A percentile compares a stretch with the other conserved stretches of the same genome.
Evolutionary conservation across 495 filamentous ascomycete genomes (phyloP).

Genomic region (Pseudevernia furfuracea): DNA sequence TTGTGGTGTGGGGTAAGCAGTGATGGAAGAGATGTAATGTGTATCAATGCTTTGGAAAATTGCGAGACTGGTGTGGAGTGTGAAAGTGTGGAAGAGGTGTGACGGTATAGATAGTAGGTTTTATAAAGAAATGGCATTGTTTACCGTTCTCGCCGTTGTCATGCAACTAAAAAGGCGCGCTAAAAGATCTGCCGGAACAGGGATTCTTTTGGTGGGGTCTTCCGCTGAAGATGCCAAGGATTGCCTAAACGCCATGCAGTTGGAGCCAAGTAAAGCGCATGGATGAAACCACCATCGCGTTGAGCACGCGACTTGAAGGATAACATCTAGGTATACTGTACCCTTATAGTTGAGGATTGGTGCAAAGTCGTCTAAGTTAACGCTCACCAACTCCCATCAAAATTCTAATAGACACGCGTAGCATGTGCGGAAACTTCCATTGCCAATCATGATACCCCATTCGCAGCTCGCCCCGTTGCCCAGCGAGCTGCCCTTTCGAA

Average conservation of each 20-base stretch:
- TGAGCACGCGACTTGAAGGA: constrained; percentile 4
- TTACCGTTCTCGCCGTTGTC: constrained; percentile 16
- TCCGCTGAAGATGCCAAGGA: constrained; percentile 2
- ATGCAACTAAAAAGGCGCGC: constrained; percentile 6
- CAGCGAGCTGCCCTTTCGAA: constrained; percentile 70
- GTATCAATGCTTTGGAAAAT: constrained; percentile 1
- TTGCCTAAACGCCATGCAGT: too few relatives aligned
- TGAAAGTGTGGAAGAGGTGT: background rate
- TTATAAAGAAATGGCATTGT: constrained; percentile 15
- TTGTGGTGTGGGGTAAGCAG: background rate
- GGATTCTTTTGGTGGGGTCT: constrained; percentile 3
- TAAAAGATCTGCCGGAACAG: constrained; percentile 2
- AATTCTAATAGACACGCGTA: background rate
- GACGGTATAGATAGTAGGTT: background rate
- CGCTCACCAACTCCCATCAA: background rate
- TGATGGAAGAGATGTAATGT: background rate
- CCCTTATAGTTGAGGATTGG: background rate
- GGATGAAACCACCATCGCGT: constrained; percentile 8
- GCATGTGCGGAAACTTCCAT: background rate
- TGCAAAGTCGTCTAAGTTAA: background rate
- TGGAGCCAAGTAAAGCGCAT: background rate
- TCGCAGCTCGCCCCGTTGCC: constrained; percentile 87
- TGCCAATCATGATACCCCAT: constrained; percentile 46
- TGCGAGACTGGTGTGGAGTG: background rate
- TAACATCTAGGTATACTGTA: background rate